Evolutionary conservation across 2,329 filamentous ascomycete species (phyloP), one percentile per base, ranked within the genome.

Genomic region (Penicillium freii): DNA sequence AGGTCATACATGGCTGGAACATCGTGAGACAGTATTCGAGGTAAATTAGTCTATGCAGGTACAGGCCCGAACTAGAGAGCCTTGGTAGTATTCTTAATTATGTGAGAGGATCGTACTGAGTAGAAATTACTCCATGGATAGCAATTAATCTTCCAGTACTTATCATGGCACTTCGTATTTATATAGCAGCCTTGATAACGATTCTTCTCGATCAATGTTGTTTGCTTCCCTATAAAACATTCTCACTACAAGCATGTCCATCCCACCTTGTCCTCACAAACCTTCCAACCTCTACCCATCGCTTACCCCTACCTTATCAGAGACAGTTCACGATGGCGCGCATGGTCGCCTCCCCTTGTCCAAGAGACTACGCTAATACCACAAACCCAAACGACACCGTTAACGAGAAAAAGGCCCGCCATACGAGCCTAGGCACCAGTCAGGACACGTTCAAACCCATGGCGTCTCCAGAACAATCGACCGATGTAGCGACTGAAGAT

Each of bases 371-470:
- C 0, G 8, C 13, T 19, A 45, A 11, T 1, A 11, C 15, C 8
- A 15, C 17, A 13, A 39, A 19, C 5, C 13, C 29, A 19, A 36
- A 19, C 5, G 8, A 46, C 5, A 3, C 31, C 17, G 17, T 17
- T 11, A 17, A 36, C 2, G 31, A 36, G 17, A 8, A 33, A 23
- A 6, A 2, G 5, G 6, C 19, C 7, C 33, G 7, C 5, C 8
- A 27, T 10, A 9, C 42, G 8, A 33, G 9, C 75, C 4, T 69
- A 71, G n/a, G 65, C 76, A 25, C 66, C 59, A 45, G 70, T 69
- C 42, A 56, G 59, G 61, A 51, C 17, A 17, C 6, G 17, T 13
- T 77, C 15, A 72, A 80, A 25, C 71, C 71, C 50, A 11, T 47
- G 33, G 10, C 9, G 67, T 73, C 80, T 11, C 15, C 21, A 15